phyloP scores from a whole-genome alignment of 2,329 filamentous ascomycete genomes.

The Colletotrichum cuscutae region DNA sequence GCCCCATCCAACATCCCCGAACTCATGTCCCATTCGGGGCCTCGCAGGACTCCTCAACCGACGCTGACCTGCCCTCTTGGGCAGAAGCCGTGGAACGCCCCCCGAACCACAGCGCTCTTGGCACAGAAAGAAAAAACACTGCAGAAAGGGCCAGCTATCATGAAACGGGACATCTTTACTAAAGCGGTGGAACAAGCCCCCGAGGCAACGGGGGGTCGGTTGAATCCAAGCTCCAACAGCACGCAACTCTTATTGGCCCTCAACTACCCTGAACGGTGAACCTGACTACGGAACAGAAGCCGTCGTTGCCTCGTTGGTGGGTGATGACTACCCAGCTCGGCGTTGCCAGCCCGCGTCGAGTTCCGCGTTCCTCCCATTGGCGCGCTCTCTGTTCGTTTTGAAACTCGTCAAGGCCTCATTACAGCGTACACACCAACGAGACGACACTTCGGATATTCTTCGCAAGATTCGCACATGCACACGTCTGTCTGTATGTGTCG shows the following conservation, averaged over 20 bases:
- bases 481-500: neutral
- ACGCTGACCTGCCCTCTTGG: conserved; percentile 2
- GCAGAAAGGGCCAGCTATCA: neutral
- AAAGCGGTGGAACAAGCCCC: neutral
- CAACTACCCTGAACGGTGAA: neutral
- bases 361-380: conserved; percentile 10
- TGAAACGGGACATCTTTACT: conserved; percentile 17
- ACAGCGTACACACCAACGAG: neutral
- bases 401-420: neutral
- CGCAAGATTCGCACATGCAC: too few species aligned
- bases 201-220: too few species aligned
- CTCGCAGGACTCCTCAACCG: neutral
- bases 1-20: neutral
- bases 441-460: too few species aligned
- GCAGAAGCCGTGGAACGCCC: neutral
- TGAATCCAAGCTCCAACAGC: neutral
- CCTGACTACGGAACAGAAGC: neutral
- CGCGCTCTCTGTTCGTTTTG: neutral
- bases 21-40: neutral
- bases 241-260: neutral
- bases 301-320: neutral
- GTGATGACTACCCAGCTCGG: neutral
- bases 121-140: neutral
- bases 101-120: conserved; percentile 3
- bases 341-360: neutral